Evolutionary conservation across 2,329 filamentous ascomycete species (phyloP).

Genomic region (Leptographium radiaticola): DNA sequence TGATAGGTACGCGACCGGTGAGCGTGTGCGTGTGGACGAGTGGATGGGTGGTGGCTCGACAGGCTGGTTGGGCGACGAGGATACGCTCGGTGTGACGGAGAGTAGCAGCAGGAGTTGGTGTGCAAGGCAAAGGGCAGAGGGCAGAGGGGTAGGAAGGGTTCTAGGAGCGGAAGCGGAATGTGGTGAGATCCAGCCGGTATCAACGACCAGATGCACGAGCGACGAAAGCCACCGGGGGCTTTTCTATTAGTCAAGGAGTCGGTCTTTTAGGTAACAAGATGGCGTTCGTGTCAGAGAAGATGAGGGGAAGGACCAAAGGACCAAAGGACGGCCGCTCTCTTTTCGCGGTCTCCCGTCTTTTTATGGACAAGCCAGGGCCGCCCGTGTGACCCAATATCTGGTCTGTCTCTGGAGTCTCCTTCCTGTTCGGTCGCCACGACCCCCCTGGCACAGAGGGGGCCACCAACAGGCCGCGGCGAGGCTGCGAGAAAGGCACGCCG

Average conservation of each 20-base stretch:
- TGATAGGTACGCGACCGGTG: background rate
- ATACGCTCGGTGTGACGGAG: too few species aligned
- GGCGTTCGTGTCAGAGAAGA: conserved; percentile 2
- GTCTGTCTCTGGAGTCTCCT: background rate
- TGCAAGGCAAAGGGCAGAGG: too few species aligned
- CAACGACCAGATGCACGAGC: background rate
- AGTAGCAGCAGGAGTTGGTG: too few species aligned
- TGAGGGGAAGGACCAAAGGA: conserved; percentile 2
- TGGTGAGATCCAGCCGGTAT: background rate
- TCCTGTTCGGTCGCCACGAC: background rate
- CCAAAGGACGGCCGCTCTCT: background rate
- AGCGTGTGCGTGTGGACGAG: background rate
- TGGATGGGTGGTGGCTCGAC: too few species aligned
- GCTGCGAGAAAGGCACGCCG: background rate
- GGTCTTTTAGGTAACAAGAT: conserved; percentile 32
- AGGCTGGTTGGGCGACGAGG: too few species aligned
- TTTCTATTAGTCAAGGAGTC: conserved; percentile 35
- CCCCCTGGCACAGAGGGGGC: background rate
- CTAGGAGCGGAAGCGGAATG: background rate
- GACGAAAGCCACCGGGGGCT: conserved; percentile 10
- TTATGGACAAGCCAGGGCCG: background rate
- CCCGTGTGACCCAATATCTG: background rate
- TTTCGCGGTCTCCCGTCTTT: background rate
- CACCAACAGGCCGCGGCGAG: background rate
- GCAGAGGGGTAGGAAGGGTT: background rate